Conservation (phyloP, 129 eudicot species). For the Tanacetum coccineum region DNA sequence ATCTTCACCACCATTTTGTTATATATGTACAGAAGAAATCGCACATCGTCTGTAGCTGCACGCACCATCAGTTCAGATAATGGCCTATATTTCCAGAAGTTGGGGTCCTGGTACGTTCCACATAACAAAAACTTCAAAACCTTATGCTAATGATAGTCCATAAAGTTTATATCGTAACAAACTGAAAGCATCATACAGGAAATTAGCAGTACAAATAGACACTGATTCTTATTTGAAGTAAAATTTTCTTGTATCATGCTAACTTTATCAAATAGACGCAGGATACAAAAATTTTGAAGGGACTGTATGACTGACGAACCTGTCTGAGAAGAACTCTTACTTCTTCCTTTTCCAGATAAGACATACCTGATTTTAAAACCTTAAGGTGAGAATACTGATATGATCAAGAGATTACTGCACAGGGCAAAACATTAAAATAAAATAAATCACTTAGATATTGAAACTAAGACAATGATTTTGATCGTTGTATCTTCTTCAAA, state of each 20-base stretch:
- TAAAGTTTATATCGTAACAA: background rate
- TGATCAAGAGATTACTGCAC: too few species aligned
- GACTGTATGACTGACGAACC: conserved; percentile 54
- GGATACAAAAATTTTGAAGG: background rate
- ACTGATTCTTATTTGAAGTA: too few species aligned
- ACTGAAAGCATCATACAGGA: background rate
- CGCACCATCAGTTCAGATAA: conserved; percentile 85
- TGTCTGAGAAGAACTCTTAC: conserved; percentile 76
- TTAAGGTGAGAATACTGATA: conserved; percentile 15
- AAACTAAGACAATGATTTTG: too few species aligned
- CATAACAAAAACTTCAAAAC: conserved; percentile 16
- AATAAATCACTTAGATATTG: too few species aligned
- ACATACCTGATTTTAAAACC: conserved; percentile 48
- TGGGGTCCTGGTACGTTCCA: conserved; percentile 72
- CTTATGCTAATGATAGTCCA: background rate
- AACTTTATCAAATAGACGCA: too few species aligned
- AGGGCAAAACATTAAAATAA: too few species aligned
- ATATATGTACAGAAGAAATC: conserved; percentile 77
- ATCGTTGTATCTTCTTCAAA: too few species aligned
- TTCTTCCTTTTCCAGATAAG: conserved; percentile 85
- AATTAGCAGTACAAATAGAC: too few species aligned
- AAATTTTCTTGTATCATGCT: too few species aligned
- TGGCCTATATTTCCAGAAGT: conserved; percentile 89
- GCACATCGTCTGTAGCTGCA: conserved; percentile 98
- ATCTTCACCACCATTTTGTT: conserved; percentile 81